Conservation (phyloP, 2,329 filamentous ascomycete species). For the Alternaria angustiovoidea region DNA sequence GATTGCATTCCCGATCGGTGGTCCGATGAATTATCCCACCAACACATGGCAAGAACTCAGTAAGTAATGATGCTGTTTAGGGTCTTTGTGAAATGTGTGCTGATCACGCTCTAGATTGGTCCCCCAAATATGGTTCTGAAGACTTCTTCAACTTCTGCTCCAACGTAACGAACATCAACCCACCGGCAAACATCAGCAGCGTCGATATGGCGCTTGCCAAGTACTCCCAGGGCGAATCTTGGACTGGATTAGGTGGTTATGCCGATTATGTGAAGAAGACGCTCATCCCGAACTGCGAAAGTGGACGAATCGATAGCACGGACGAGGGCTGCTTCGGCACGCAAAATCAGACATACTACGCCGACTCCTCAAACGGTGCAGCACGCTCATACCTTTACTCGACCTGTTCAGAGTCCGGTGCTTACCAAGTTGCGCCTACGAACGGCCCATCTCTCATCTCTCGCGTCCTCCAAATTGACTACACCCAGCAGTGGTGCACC, state of each 20-base stretch:
- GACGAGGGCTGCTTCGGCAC: constrained; percentile 56
- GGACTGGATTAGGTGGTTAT: constrained; percentile 62
- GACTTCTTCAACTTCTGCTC: constrained; percentile 64
- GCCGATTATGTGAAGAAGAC: constrained; percentile 60
- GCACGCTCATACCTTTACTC: constrained; percentile 61
- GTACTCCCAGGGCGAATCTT: constrained; percentile 60
- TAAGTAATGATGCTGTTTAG: neutral
- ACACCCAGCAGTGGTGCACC: constrained; percentile 65
- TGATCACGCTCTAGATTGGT: constrained; percentile 48
- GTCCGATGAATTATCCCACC: constrained; percentile 59
- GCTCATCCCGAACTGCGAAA: constrained; percentile 55
- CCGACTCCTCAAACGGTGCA: constrained; percentile 52
- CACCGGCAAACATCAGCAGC: constrained; percentile 54
- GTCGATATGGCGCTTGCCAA: constrained; percentile 58
- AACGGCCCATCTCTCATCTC: constrained; percentile 58
- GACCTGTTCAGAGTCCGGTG: constrained; percentile 59
- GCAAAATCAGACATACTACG: constrained; percentile 55
- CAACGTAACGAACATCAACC: constrained; percentile 59
- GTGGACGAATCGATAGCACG: constrained; percentile 54
- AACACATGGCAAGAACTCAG: constrained; percentile 64
- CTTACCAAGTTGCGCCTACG: constrained; percentile 59
- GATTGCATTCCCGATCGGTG: constrained; percentile 59
- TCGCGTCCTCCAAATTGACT: constrained; percentile 57
- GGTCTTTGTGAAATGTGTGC: neutral
- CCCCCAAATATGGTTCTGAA: constrained; percentile 49